A percentile compares a stretch with the other conserved stretches of the same genome.
These are phyloP conservation scores for Oryza officinalis DNA, from an alignment of 176 grass and related monocot genomes.

Conservation along the genomic window DNA sequence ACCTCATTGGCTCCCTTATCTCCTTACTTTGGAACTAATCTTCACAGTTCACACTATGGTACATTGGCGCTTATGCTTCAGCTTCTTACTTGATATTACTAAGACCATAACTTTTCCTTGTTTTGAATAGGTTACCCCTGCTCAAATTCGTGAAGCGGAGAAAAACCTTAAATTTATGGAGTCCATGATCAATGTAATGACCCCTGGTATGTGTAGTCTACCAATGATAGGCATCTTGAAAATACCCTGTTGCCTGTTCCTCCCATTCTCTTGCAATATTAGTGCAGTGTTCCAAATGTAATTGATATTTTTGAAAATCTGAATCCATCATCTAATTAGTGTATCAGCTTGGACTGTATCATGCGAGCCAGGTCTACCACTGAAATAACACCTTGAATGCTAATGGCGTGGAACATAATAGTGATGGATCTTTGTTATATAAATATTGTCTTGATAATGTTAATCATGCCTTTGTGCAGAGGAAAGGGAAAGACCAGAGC, in stretches of 20 bases:
- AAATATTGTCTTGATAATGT: constrained; percentile 11
- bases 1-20: constrained; percentile 4
- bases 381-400: background rate
- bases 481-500: constrained; percentile 84
- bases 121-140: constrained; percentile 78
- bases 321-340: background rate
- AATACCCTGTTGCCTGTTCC: background rate
- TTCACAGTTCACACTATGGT: constrained; percentile 5
- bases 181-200: constrained; percentile 94
- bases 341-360: background rate
- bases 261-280: background rate
- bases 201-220: constrained; percentile 57
- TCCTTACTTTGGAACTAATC: constrained; percentile 15
- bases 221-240: background rate
- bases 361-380: background rate
- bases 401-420: background rate
- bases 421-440: background rate
- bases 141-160: constrained; percentile 97
- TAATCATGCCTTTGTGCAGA: constrained; percentile 48
- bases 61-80: background rate
- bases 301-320: background rate
- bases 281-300: background rate
- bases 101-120: background rate
- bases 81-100: constrained; percentile 4
- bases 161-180: constrained; percentile 90